These are phyloP conservation scores for Blastomyces gilchristii DNA, from an alignment of 2,329 filamentous ascomycete species.

Conservation along the genomic window DNA sequence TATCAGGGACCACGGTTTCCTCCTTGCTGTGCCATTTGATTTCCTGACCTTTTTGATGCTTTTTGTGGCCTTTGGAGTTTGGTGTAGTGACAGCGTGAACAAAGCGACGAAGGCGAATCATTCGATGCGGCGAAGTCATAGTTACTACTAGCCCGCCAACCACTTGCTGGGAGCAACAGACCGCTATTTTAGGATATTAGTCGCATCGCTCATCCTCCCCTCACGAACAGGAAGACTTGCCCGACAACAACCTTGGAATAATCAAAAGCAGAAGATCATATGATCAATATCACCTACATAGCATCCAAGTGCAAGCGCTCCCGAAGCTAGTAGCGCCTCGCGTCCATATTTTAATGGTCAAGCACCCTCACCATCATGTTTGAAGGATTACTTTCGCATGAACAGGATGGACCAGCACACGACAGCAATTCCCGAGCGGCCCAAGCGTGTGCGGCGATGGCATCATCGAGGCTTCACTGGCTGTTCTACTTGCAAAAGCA, in stretches of 20 bases:
- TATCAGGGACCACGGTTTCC: background rate
- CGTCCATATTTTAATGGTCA: background rate
- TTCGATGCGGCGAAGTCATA: background rate
- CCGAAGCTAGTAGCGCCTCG: background rate
- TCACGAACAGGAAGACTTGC: background rate
- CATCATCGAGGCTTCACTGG: slow-evolving; percentile 35
- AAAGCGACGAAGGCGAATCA: background rate
- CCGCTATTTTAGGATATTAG: background rate
- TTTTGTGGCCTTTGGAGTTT: background rate
- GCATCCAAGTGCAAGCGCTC: background rate
- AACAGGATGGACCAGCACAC: background rate
- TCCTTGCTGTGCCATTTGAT: background rate
- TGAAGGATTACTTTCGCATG: background rate
- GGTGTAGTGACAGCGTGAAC: background rate
- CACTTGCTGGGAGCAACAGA: background rate
- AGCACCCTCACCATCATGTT: background rate
- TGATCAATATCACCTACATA: background rate
- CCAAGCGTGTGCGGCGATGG: slow-evolving; percentile 31
- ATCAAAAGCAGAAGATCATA: background rate
- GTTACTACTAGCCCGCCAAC: background rate
- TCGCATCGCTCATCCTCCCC: background rate
- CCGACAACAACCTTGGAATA: background rate
- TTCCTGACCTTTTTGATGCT: background rate
- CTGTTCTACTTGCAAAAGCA: slow-evolving; percentile 32
- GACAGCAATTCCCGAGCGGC: slow-evolving; percentile 16